Percentiles rank a stretch among this genome's conserved stretches.
phyloP scores from a whole-genome alignment of 345 rosid species.

The Lepidium didymum region DNA sequence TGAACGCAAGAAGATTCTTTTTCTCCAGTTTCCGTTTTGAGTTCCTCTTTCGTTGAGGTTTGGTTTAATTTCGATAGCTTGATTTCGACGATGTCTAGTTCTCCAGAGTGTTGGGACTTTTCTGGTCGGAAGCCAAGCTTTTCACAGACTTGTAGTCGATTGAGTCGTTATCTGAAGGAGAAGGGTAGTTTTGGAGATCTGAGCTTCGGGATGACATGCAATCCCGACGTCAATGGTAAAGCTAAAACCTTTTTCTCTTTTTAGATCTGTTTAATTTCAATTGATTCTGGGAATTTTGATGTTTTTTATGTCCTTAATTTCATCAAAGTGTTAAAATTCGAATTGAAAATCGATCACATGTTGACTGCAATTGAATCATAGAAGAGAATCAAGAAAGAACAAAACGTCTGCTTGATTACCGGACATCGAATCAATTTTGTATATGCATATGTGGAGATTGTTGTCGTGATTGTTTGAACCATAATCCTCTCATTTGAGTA shows the following conservation, averaged over 20 bases:
- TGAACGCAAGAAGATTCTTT: background rate
- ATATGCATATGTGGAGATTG: background rate
- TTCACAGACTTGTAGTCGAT: slow-evolving; percentile 53
- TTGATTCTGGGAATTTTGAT: background rate
- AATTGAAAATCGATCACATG: background rate
- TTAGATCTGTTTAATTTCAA: background rate
- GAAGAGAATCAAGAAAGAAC: background rate
- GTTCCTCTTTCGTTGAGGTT: background rate
- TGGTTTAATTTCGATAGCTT: background rate
- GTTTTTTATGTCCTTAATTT: background rate
- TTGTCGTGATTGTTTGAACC: no score
- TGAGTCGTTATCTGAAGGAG: slow-evolving; percentile 79
- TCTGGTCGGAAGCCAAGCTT: slow-evolving; percentile 43
- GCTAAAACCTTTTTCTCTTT: background rate
- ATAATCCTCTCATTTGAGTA: no score
- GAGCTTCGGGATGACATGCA: slow-evolving; percentile 53
- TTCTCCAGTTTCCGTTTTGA: background rate
- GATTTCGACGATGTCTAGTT: slow-evolving; percentile 40
- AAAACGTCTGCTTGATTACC: background rate
- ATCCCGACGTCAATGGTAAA: slow-evolving; percentile 36
- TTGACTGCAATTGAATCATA: background rate
- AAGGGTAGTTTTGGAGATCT: slow-evolving; percentile 66
- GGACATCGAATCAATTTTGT: background rate
- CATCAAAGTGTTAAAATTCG: background rate
- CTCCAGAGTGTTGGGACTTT: slow-evolving; percentile 38